These are phyloP conservation scores for Cordyceps cicadae DNA, from an alignment of 2,329 filamentous ascomycete genomes.

Conservation along the genomic window DNA sequence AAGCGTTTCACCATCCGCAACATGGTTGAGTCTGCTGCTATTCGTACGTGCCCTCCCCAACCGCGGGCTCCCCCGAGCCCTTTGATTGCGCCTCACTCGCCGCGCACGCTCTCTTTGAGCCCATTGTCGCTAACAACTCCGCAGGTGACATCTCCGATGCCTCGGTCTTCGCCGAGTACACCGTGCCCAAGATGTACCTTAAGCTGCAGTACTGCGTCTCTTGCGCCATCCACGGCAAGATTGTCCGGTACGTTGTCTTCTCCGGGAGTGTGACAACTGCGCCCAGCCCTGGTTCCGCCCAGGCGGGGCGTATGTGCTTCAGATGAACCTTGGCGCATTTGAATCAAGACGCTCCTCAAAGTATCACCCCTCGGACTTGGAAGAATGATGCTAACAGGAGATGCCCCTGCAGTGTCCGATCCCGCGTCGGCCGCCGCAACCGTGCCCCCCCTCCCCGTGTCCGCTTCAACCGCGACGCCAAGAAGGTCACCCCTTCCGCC, in stretches of 20 bases:
- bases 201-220: constrained; percentile 99
- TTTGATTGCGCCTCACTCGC: no score
- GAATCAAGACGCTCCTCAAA: constrained; percentile 25
- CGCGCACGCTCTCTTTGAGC: background rate
- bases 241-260: constrained; percentile 86
- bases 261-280: constrained; percentile 52
- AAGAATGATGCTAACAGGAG: constrained; percentile 33
- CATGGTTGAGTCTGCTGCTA: constrained; percentile 99
- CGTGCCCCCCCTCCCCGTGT: constrained; percentile 95
- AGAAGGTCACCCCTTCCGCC: constrained; percentile 87
- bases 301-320: constrained; percentile 37
- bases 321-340: constrained; percentile 54
- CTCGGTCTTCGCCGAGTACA: constrained; percentile 98
- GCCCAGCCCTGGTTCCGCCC: constrained; percentile 18
- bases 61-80: no score
- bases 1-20: constrained; percentile 99
- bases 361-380: constrained; percentile 13
- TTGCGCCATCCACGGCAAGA: constrained; percentile 99
- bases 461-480: constrained; percentile 99
- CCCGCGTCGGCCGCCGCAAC: constrained; percentile 94
- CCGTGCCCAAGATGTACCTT: constrained; percentile 99
- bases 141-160: constrained; percentile 99
- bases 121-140: constrained; percentile 11
- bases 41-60: constrained; percentile 62
- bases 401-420: constrained; percentile 69